phyloP scores from a whole-genome alignment of 2,329 filamentous ascomycete species.

The Phialophora verrucosa region DNA sequence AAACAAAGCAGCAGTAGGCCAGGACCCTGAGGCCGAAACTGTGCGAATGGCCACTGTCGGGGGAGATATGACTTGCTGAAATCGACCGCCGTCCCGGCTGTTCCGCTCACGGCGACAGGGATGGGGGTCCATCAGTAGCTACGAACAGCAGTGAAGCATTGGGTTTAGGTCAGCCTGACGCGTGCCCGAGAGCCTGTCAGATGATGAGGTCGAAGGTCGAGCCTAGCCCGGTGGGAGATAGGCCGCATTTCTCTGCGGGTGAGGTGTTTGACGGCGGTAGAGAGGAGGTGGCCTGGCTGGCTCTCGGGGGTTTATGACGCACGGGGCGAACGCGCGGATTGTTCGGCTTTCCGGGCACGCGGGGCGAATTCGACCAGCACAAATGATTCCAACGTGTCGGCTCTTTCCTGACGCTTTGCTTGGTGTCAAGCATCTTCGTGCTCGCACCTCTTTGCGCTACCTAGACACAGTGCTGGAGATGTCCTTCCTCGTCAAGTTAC shows the following conservation, averaged over 20 bases:
- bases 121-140: background rate
- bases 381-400: background rate
- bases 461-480: no score
- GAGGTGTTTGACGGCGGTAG: background rate
- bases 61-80: background rate
- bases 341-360: background rate
- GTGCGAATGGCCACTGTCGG: slow-evolving; percentile 8
- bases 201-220: background rate
- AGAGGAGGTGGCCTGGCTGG: background rate
- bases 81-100: background rate
- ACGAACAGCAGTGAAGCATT: slow-evolving; percentile 17
- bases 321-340: background rate
- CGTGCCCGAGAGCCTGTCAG: slow-evolving; percentile 12
- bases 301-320: slow-evolving; percentile 1
- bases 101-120: slow-evolving; percentile 1
- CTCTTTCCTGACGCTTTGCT: no score
- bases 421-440: no score
- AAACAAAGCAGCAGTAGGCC: background rate
- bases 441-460: no score
- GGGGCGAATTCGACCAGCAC: background rate
- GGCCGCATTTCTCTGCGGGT: background rate
- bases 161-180: slow-evolving; percentile 23
- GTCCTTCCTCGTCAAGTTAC: no score
- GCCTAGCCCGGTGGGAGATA: background rate
- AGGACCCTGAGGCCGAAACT: slow-evolving; percentile 3